Conservation (phyloP, 2,329 filamentous ascomycete species). For the Verticillium albo-atrum region DNA sequence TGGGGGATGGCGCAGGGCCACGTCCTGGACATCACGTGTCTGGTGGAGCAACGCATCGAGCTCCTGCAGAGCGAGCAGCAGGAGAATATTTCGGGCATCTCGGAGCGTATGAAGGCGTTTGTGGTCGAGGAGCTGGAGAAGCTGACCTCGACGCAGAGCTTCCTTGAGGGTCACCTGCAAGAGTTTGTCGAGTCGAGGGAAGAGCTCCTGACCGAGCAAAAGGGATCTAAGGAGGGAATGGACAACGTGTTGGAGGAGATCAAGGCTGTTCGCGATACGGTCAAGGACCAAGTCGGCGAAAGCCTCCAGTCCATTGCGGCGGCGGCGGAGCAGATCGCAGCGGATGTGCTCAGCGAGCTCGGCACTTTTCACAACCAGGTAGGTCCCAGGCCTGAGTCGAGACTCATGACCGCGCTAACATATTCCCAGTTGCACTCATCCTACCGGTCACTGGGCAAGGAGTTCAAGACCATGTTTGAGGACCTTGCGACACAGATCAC, state of each 20-base stretch:
- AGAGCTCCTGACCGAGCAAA: slow-evolving; percentile 64
- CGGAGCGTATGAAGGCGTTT: slow-evolving; percentile 70
- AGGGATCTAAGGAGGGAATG: slow-evolving; percentile 75
- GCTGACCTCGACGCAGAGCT: slow-evolving; percentile 63
- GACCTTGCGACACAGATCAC: slow-evolving; percentile 70
- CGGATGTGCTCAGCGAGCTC: slow-evolving; percentile 83
- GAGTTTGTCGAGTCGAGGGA: slow-evolving; percentile 64
- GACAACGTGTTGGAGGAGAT: slow-evolving; percentile 90
- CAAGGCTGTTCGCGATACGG: slow-evolving; percentile 79
- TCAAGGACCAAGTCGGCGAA: slow-evolving; percentile 80
- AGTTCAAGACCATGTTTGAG: slow-evolving; percentile 84
- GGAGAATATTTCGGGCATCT: slow-evolving; percentile 62
- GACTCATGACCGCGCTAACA: neutral
- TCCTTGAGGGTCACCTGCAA: slow-evolving; percentile 65
- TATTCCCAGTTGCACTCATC: slow-evolving; percentile 70
- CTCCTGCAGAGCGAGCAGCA: slow-evolving; percentile 71
- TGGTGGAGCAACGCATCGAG: slow-evolving; percentile 72
- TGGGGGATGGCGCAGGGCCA: slow-evolving; percentile 76
- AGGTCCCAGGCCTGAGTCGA: slow-evolving; percentile 26
- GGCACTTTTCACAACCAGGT: slow-evolving; percentile 69
- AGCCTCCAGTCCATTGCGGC: slow-evolving; percentile 78
- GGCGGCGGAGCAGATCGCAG: slow-evolving; percentile 83
- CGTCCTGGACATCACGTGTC: slow-evolving; percentile 69
- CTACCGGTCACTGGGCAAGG: slow-evolving; percentile 76
- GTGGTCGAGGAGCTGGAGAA: slow-evolving; percentile 70